A percentile compares a stretch with the other conserved stretches of the same genome.
phyloP scores from a whole-genome alignment of 73 alveolate genomes.

The Paramecium pentaurelia region DNA sequence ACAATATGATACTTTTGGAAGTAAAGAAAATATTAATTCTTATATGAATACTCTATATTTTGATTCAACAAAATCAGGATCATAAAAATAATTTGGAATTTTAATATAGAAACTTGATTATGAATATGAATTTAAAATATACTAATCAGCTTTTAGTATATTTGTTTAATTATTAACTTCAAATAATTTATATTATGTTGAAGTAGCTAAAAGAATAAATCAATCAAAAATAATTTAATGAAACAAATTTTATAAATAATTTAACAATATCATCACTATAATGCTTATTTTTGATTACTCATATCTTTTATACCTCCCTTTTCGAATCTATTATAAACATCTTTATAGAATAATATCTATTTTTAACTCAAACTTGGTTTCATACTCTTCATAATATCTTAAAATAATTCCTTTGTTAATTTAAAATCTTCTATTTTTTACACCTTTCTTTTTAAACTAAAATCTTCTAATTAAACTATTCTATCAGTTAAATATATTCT shows the following conservation, averaged over 20 bases:
- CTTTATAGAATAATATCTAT: background rate
- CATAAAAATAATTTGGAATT: background rate
- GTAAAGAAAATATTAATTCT: background rate
- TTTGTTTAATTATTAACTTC: background rate
- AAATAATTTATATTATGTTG: background rate
- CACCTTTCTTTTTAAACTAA: constrained; percentile 41
- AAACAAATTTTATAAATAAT: background rate
- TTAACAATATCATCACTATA: background rate
- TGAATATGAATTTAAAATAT: background rate
- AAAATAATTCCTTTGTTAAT: constrained; percentile 38
- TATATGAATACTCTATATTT: background rate
- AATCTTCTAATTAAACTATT: constrained; percentile 50
- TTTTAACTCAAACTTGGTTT: constrained; percentile 11
- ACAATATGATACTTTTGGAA: background rate
- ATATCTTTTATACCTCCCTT: constrained; percentile 34
- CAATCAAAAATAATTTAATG: background rate
- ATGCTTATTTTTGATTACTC: background rate
- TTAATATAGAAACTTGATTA: background rate
- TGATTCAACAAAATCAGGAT: background rate
- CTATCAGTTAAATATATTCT: constrained; percentile 65
- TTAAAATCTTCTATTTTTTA: constrained; percentile 26
- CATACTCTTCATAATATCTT: background rate
- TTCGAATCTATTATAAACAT: constrained; percentile 37
- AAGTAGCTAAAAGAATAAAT: background rate
- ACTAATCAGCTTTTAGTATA: background rate